These are phyloP conservation scores for Stereum hirsutum DNA, from an alignment of 1,284 basidiomycete species.

Conservation along the genomic window DNA sequence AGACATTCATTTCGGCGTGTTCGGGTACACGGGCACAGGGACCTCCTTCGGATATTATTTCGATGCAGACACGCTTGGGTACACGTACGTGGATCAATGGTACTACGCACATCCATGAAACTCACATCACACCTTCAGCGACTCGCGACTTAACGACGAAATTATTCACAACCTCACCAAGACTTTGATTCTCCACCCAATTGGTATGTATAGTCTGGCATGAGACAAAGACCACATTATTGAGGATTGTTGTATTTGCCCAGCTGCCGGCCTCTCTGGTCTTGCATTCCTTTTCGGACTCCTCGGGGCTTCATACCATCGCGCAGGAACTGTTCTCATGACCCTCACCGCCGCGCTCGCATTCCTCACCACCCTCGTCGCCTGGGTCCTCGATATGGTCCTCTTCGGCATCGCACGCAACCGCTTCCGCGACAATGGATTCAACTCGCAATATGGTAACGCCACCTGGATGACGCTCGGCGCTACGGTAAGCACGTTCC, in stretches of 20 bases:
- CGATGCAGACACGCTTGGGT: constrained; percentile 12
- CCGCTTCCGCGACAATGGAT: constrained; percentile 42
- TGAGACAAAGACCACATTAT: no score
- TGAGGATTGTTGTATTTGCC: no score
- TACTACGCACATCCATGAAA: constrained; percentile 3
- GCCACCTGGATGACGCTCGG: constrained; percentile 74
- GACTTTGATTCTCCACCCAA: constrained; percentile 68
- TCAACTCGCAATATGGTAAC: constrained; percentile 55
- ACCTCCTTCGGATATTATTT: constrained; percentile 51
- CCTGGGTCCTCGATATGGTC: constrained; percentile 71
- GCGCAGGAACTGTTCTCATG: constrained; percentile 70
- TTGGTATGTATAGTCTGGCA: no score
- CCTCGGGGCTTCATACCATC: constrained; percentile 53
- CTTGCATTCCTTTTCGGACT: constrained; percentile 69
- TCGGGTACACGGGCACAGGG: constrained; percentile 61
- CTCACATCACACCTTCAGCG: constrained; percentile 14
- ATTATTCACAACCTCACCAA: constrained; percentile 63
- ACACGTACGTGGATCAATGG: constrained; percentile 22
- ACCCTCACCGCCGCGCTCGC: constrained; percentile 56
- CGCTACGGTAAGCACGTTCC: constrained; percentile 54
- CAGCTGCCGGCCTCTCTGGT: constrained; percentile 62
- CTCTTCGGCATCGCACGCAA: constrained; percentile 66
- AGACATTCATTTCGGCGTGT: constrained; percentile 58
- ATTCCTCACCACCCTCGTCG: constrained; percentile 53
- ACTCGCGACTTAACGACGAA: constrained; percentile 33